Base-by-base conservation (phyloP, 2,329 filamentous ascomycete genomes). In the Xylariaceae sp. region DNA sequence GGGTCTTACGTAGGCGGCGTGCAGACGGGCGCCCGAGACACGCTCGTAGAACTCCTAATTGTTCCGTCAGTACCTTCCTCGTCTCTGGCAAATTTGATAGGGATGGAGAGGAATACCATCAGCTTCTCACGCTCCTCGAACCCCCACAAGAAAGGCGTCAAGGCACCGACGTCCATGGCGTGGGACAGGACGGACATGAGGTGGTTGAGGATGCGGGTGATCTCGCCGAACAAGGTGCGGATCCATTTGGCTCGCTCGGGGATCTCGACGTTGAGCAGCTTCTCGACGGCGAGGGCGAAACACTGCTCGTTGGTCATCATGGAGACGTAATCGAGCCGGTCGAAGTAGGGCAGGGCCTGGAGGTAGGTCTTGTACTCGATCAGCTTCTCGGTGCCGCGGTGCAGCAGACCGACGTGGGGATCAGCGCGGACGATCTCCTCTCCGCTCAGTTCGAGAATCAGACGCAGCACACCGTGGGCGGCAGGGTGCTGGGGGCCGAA, bases 231-330 rank as follows among this genome's bases (percentile, higher is more conserved):
- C 77, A 99, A 0, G 33, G 93, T 97, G 61, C 94, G 84, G 69
- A 99, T 99, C 79, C 87, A 99, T 79, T 99, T 97, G 65, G 94
- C 94, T 68, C 94, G 83, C 60, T 94, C 88, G 19, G 94, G 94
- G 59, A 99, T 89, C 71, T 99, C 95, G 60, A 99, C 80, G 73
- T 99, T 99, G 66, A 99, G 80, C 55, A 99, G 82, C 81, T 99
- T 99, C 82, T 99, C 94, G 50, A 97, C 93, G 17, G 91, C 94
- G 61, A 99, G 82, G 36, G 91, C 85, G 75, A 90, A 99, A 70
- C 91, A 96, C 76, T 99, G 94, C 81, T 99, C 94, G 75, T 99
- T 99, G 67, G 94, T 99, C 94, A 99, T 99, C 95, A 99, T 99
- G 67, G 91, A 97, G 64, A 97, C 92, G 74, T 99, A 99, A 75